Percentiles rank a stretch among this genome's conserved stretches.
Evolutionary conservation across 176 grass and related monocot genomes (phyloP).

Genomic region (Miscanthus lutarioriparius): DNA sequence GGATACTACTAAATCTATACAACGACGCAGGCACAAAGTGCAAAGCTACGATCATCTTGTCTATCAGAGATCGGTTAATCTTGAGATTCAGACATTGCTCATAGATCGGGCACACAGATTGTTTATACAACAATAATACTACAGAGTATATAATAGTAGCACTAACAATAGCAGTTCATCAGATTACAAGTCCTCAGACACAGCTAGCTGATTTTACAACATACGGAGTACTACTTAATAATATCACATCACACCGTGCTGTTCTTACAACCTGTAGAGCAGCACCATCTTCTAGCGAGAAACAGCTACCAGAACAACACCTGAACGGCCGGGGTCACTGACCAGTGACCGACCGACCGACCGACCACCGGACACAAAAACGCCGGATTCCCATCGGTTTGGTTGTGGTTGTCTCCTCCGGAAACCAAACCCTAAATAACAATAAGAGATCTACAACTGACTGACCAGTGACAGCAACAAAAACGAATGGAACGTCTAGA

Average conservation of each 20-base stretch:
- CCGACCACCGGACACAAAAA: conserved; percentile 53
- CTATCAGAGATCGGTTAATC: background rate
- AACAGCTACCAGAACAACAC: conserved; percentile 6
- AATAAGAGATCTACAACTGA: background rate
- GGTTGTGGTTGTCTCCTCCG: conserved; percentile 12
- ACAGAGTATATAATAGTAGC: background rate
- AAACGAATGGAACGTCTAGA: conserved; percentile 29
- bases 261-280: conserved; percentile 50
- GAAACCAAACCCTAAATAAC: conserved; percentile 31
- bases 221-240: background rate
- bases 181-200: conserved; percentile 32
- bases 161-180: conserved; percentile 37
- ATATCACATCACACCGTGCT: conserved; percentile 3
- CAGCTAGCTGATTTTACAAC: conserved; percentile 37
- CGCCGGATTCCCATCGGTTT: conserved; percentile 35
- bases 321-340: conserved; percentile 22
- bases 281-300: conserved; percentile 14
- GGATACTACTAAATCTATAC: no score
- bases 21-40: background rate
- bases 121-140: background rate
- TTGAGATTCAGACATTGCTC: no score
- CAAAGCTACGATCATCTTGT: no score
- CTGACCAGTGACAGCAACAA: background rate
- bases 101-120: no score
- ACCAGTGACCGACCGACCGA: conserved; percentile 27